Percentiles rank a stretch among this genome's conserved stretches.
phyloP scores from a whole-genome alignment of 2,329 filamentous ascomycete genomes.

The Cercospora canescens region DNA sequence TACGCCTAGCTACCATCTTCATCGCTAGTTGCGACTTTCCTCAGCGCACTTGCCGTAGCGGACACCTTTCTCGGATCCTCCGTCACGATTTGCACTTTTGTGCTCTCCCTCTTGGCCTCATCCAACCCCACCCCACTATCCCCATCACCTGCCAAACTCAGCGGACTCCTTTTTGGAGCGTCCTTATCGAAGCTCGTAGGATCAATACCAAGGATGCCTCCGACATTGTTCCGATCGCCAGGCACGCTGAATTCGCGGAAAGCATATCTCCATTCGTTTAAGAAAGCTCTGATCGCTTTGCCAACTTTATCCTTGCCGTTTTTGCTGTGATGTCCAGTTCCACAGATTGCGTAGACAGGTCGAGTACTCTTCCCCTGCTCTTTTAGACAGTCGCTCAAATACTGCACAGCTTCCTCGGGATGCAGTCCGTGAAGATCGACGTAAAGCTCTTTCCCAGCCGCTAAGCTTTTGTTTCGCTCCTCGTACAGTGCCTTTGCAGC shows the following conservation, averaged over 20 bases:
- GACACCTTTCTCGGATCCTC: conserved; percentile 34
- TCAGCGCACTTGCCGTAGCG: conserved; percentile 11
- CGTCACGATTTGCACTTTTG: conserved; percentile 39
- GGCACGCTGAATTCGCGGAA: conserved; percentile 96
- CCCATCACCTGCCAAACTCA: conserved; percentile 40
- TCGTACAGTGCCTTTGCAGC: conserved; percentile 91
- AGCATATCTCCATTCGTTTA: conserved; percentile 94
- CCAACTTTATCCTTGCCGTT: conserved; percentile 99
- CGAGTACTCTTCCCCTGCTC: conserved; percentile 72
- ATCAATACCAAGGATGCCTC: conserved; percentile 65
- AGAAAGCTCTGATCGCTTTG: conserved; percentile 84
- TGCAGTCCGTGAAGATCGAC: conserved; percentile 98
- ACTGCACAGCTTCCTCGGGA: conserved; percentile 93
- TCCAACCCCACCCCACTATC: conserved; percentile 41
- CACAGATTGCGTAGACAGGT: conserved; percentile 92
- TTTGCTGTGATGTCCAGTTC: conserved; percentile 95
- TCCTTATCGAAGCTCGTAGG: conserved; percentile 59
- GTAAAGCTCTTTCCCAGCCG: conserved; percentile 71
- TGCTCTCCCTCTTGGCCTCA: conserved; percentile 33
- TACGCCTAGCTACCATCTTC: conserved; percentile 17
- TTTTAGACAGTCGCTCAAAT: conserved; percentile 82
- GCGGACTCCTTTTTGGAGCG: conserved; percentile 27
- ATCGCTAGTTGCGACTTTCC: conserved; percentile 20
- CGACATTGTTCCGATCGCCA: conserved; percentile 83
- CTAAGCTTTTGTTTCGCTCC: conserved; percentile 76